Base-by-base conservation (phyloP, 2,329 filamentous ascomycete genomes). In the Colletotrichum orbiculare region DNA sequence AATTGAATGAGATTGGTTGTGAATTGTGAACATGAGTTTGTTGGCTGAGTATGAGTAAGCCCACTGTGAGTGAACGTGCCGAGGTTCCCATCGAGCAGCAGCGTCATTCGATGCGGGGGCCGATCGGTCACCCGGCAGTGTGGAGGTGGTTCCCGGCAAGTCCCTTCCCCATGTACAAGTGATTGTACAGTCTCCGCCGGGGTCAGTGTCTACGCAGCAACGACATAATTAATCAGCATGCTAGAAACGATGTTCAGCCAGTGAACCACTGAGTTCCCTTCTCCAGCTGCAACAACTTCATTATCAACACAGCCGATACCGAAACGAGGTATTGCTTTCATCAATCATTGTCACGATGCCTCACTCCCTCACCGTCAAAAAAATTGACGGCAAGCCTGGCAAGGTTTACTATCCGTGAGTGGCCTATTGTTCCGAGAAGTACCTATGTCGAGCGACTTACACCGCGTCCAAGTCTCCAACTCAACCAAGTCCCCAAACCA, bases 371-470 rank as follows among this genome's bases (percentile, higher is more conserved):
- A 85, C 85, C 34, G 83, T 94, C 68, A 84, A 89, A 72, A 85
- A 92, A 69, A 82, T 91, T 55, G 90, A 93, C 70, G 92, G 91
- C 71, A 95, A 94, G 80, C 94, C 94, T 8, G 94, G 94, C 63
- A 83, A 94, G 77, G 94, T 97, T 69, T 97, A 95, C 80, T 94
- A 94, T 73, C 91, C 91, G 87, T 89, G 74, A 75, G 84, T 67
- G 13, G 33, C 48, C 8, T 8, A 15, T 2, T 3, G 12, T 15
- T 12, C 6, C 45, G 11, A 17, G 7, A 33, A 8, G 15, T 39
- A n/a, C n/a, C n/a, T n/a, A n/a, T 6, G 8, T 7, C 8, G 7
- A 9, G 25, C 25, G 33, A n/a, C 43, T 62, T 15, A 67, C 13
- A 34, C 33, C 25, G 3, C n/a, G 25, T 12, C 13, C 2, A 60